Evolutionary conservation across 768 basidiomycete genomes (phyloP).

Genomic region (Austroboletus eburneus): DNA sequence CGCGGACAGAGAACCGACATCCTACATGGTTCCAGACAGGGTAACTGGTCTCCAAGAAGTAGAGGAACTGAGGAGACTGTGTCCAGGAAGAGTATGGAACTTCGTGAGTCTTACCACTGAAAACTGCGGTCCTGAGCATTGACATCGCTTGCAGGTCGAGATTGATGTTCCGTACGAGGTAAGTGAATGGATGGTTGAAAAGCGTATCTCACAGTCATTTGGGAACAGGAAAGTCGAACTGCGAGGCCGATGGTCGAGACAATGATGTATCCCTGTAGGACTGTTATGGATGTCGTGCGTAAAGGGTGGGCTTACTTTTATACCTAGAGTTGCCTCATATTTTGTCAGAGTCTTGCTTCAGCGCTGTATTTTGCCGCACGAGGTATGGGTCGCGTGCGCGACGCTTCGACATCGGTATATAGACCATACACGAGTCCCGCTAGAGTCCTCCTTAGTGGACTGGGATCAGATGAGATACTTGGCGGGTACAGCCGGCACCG

Average conservation of each 20-base stretch:
- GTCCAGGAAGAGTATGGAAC: constrained; percentile 82
- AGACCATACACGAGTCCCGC: constrained; percentile 67
- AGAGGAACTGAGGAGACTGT: constrained; percentile 70
- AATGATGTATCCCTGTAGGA: constrained; percentile 73
- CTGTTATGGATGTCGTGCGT: constrained; percentile 88
- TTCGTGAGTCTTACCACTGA: constrained; percentile 52
- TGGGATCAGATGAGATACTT: constrained; percentile 93
- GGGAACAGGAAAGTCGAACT: constrained; percentile 58
- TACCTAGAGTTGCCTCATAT: constrained; percentile 4
- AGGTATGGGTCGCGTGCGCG: constrained; percentile 60
- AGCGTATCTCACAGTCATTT: constrained; percentile 5
- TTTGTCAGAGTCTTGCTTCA: constrained; percentile 74
- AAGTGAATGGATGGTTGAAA: constrained; percentile 8
- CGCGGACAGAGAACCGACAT: constrained; percentile 13
- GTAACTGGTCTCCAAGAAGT: constrained; percentile 73
- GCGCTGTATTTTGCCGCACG: constrained; percentile 93
- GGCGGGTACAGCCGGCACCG: constrained; percentile 93
- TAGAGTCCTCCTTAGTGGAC: constrained; percentile 80
- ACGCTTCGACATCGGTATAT: constrained; percentile 28
- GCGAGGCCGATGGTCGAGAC: constrained; percentile 55
- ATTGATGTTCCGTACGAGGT: constrained; percentile 81
- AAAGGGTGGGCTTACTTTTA: not conserved
- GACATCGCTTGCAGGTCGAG: constrained; percentile 56
- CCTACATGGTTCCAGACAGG: constrained; percentile 87
- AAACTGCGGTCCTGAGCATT: not conserved